A percentile compares a stretch with the other conserved stretches of the same genome.
Evolutionary conservation across 352 stramenopile genomes (phyloP).

Genomic region (Phytopythium oedochilum): DNA sequence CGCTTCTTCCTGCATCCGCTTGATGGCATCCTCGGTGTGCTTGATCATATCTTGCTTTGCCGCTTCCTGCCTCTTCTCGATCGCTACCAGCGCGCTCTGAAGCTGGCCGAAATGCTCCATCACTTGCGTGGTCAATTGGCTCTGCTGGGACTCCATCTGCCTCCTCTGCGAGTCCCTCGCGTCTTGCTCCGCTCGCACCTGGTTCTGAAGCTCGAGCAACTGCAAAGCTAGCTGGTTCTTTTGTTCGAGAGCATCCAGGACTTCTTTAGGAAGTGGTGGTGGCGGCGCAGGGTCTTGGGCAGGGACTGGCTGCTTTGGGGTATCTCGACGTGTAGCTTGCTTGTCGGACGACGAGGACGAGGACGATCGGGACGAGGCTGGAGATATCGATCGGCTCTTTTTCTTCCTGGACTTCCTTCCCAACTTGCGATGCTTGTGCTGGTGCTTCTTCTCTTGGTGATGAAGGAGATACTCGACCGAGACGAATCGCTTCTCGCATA

Average conservation of each 20-base stretch:
- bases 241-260: slow-evolving; percentile 43
- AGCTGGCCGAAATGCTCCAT: slow-evolving; percentile 57
- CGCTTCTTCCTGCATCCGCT: slow-evolving; percentile 32
- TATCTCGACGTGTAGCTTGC: slow-evolving; percentile 1
- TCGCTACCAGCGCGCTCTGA: slow-evolving; percentile 47
- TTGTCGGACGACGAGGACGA: slow-evolving; percentile 4
- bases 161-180: slow-evolving; percentile 35
- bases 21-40: slow-evolving; percentile 55
- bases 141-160: slow-evolving; percentile 44
- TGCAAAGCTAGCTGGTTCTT: slow-evolving; percentile 58
- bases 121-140: slow-evolving; percentile 40
- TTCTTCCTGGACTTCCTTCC: slow-evolving; percentile 14
- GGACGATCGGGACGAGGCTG: slow-evolving; percentile 3
- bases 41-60: slow-evolving; percentile 59
- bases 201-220: slow-evolving; percentile 45
- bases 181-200: slow-evolving; percentile 48
- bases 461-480: slow-evolving; percentile 66
- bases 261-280: slow-evolving; percentile 25
- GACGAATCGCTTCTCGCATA: slow-evolving; percentile 77
- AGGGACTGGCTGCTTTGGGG: neutral
- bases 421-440: neutral
- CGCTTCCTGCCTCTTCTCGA: slow-evolving; percentile 60
- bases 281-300: neutral
- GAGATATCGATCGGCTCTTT: slow-evolving; percentile 10
- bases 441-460: slow-evolving; percentile 64